Conservation (phyloP, 2,329 filamentous ascomycete species). For the Colletotrichum sidae region DNA sequence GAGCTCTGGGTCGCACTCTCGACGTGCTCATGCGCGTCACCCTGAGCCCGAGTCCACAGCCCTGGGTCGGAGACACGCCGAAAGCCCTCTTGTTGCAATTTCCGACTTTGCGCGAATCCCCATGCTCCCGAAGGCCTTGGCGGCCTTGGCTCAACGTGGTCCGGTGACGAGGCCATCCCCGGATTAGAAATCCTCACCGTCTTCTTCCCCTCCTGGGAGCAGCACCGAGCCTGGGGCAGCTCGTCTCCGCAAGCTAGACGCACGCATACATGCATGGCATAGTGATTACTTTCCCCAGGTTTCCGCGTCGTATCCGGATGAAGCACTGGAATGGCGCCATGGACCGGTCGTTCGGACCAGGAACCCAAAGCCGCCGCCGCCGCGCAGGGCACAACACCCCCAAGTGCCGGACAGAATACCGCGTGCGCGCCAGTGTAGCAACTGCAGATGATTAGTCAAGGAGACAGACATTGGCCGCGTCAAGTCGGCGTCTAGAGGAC, state of each 20-base stretch:
- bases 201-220: neutral
- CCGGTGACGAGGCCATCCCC: neutral
- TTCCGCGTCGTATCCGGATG: too few species aligned
- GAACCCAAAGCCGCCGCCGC: neutral
- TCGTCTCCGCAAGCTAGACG: too few species aligned
- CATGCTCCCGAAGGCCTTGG: constrained; percentile 4
- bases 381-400: neutral
- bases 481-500: too few species aligned
- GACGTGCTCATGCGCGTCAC: constrained; percentile 10
- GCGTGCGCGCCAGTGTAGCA: neutral
- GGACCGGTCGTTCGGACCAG: neutral
- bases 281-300: too few species aligned
- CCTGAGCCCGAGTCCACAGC: neutral
- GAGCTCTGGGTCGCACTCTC: neutral
- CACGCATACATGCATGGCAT: too few species aligned
- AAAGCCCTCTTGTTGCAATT: constrained; percentile 4
- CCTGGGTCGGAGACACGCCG: neutral
- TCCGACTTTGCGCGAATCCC: neutral
- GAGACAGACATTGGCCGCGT: too few species aligned
- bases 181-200: constrained; percentile 6
- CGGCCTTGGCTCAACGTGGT: constrained; percentile 12
- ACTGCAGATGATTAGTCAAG: too few species aligned
- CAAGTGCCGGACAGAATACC: constrained; percentile 4
- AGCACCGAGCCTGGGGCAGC: neutral
- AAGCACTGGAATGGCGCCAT: too few species aligned